These are phyloP conservation scores for Pseudogymnoascus sp. DNA, from an alignment of 2,329 filamentous ascomycete species.

Conservation along the genomic window DNA sequence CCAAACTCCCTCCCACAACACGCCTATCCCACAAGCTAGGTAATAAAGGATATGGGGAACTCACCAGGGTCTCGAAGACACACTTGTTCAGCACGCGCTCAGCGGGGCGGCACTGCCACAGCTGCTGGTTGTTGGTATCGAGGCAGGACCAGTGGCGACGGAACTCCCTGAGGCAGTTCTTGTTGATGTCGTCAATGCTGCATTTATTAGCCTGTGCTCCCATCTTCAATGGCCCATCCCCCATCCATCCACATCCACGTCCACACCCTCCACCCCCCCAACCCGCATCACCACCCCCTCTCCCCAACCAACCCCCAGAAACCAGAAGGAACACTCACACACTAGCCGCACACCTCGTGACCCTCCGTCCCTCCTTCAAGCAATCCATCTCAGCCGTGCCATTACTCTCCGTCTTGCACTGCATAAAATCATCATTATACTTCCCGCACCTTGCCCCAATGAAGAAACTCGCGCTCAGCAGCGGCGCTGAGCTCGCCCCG, in stretches of 20 bases:
- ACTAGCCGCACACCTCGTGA: slow-evolving; percentile 91
- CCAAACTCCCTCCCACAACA: not conserved
- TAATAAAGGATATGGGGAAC: slow-evolving; percentile 28
- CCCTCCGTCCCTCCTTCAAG: slow-evolving; percentile 90
- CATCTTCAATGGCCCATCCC: not conserved
- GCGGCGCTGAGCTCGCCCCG: slow-evolving; percentile 82
- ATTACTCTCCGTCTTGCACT: slow-evolving; percentile 93
- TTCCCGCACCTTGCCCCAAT: slow-evolving; percentile 90
- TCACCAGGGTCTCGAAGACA: slow-evolving; percentile 89
- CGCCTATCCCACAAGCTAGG: not conserved
- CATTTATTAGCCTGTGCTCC: not conserved
- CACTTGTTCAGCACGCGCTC: slow-evolving; percentile 93
- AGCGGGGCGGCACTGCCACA: slow-evolving; percentile 85
- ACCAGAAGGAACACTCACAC: slow-evolving; percentile 57
- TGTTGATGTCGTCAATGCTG: slow-evolving; percentile 92
- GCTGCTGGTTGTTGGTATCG: slow-evolving; percentile 94
- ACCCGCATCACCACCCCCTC: not conserved
- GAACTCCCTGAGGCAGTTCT: slow-evolving; percentile 85
- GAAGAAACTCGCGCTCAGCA: slow-evolving; percentile 89
- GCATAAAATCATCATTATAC: slow-evolving; percentile 99
- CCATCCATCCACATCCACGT: not conserved
- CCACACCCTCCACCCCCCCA: not conserved
- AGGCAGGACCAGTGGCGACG: slow-evolving; percentile 90
- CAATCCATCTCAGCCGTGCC: slow-evolving; percentile 90
- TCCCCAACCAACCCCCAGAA: slow-evolving; percentile 5